Evolutionary conservation across 2,329 filamentous ascomycete genomes (phyloP).

Genomic region (Akanthomyces lecanii): DNA sequence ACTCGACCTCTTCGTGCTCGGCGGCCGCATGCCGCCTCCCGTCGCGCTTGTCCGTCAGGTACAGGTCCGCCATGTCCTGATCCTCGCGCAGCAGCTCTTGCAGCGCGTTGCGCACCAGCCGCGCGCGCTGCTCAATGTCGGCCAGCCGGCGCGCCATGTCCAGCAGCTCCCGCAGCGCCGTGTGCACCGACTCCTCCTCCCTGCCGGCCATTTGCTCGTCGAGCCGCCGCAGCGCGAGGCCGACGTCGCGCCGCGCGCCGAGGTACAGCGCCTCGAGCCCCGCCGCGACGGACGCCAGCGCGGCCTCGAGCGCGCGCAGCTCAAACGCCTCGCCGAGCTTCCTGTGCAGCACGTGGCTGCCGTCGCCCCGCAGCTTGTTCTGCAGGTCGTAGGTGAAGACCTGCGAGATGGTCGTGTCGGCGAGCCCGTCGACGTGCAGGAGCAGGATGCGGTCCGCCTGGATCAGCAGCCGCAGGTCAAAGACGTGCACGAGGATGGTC

Average conservation of each 20-base stretch:
- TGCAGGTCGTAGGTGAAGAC: too few species aligned
- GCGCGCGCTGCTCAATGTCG: constrained; percentile 30
- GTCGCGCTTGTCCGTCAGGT: constrained; percentile 28
- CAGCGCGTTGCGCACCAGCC: constrained; percentile 30
- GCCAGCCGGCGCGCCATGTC: constrained; percentile 25
- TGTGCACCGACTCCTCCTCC: constrained; percentile 21
- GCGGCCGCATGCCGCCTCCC: constrained; percentile 27
- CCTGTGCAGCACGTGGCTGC: too few species aligned
- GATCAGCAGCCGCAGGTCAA: too few species aligned
- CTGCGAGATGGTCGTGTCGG: too few species aligned
- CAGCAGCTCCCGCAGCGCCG: constrained; percentile 26
- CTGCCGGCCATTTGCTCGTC: constrained; percentile 16
- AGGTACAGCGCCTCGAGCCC: constrained; percentile 30
- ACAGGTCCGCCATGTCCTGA: constrained; percentile 34
- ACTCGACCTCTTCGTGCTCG: constrained; percentile 35
- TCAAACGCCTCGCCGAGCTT: too few species aligned
- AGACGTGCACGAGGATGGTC: too few species aligned
- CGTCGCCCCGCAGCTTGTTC: too few species aligned
- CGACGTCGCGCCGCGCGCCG: constrained; percentile 19
- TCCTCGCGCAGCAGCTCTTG: constrained; percentile 32
- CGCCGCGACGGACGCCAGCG: too few species aligned
- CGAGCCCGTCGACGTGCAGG: too few species aligned
- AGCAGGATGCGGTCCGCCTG: too few species aligned
- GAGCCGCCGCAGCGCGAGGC: constrained; percentile 14
- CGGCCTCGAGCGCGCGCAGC: too few species aligned